Percentiles rank a stretch among this genome's conserved stretches.
Conservation (phyloP, 768 basidiomycete genomes). For the Artomyces pyxidatus region DNA sequence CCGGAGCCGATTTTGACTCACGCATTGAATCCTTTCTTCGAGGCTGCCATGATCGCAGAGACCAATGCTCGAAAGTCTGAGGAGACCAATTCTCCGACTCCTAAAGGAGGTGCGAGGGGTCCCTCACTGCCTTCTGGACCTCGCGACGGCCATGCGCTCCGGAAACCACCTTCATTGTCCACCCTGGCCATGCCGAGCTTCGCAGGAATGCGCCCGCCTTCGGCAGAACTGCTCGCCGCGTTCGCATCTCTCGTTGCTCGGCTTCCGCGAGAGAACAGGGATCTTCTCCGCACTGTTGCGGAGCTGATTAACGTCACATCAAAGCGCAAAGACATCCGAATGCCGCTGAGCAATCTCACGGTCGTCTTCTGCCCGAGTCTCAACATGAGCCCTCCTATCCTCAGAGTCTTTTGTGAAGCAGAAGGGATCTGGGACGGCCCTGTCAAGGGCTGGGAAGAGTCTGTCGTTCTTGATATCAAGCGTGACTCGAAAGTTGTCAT, state of each 20-base stretch:
- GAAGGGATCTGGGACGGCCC: conserved; percentile 53
- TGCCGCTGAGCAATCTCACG: conserved; percentile 86
- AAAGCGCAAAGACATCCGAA: conserved; percentile 68
- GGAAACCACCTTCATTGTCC: conserved; percentile 74
- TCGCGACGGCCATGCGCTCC: conserved; percentile 33
- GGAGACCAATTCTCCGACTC: conserved; percentile 3
- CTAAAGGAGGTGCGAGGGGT: conserved; percentile 6
- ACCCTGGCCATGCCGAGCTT: conserved; percentile 71
- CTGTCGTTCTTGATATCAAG: neutral
- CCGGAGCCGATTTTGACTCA: conserved; percentile 81
- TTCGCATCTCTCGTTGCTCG: conserved; percentile 56
- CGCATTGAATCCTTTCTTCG: conserved; percentile 65
- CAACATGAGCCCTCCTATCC: conserved; percentile 65
- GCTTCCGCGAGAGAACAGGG: conserved; percentile 75
- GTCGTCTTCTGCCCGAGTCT: conserved; percentile 85
- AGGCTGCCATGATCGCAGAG: conserved; percentile 61
- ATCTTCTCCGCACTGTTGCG: conserved; percentile 74
- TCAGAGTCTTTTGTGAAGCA: conserved; percentile 68
- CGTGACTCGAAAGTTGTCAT: neutral
- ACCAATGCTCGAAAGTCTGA: conserved; percentile 27
- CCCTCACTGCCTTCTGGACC: conserved; percentile 9
- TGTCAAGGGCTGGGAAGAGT: conserved; percentile 13
- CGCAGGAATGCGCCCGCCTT: conserved; percentile 51
- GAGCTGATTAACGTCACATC: conserved; percentile 76
- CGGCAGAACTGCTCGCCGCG: conserved; percentile 45